Conservation (phyloP, 2,329 filamentous ascomycete genomes). For the Sclerotinia subarctica region DNA sequence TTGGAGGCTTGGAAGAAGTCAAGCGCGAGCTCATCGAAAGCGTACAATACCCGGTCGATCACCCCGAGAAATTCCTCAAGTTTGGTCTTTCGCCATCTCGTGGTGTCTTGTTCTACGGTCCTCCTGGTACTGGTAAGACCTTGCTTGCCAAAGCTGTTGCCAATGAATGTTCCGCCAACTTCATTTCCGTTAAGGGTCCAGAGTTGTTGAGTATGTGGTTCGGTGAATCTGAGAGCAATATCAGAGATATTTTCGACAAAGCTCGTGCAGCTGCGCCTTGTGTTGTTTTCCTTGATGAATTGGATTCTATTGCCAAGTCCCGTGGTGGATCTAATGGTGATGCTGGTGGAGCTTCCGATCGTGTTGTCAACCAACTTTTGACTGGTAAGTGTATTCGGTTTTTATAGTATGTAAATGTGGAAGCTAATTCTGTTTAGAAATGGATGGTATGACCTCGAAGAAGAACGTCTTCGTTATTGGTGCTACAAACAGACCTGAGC, state of each 20-base stretch:
- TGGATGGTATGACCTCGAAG: conserved; percentile 99
- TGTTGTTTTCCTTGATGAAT: conserved; percentile 96
- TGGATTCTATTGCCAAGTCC: conserved; percentile 99
- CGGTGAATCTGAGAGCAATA: conserved; percentile 99
- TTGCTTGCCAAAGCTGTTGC: conserved; percentile 98
- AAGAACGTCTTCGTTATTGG: conserved; percentile 99
- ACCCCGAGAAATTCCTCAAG: conserved; percentile 99
- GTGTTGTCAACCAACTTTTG: conserved; percentile 98
- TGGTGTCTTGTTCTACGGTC: conserved; percentile 98
- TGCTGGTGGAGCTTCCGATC: conserved; percentile 96
- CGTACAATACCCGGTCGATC: conserved; percentile 98
- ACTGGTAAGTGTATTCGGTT: conserved; percentile 62
- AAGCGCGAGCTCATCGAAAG: conserved; percentile 99
- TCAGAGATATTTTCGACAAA: conserved; percentile 99
- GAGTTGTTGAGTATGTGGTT: conserved; percentile 99
- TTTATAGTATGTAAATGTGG: conserved; percentile 19
- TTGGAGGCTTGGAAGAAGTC: conserved; percentile 96
- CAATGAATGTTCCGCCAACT: conserved; percentile 99
- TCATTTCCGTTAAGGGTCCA: conserved; percentile 98
- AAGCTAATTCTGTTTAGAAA: conserved; percentile 62
- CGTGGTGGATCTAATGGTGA: conserved; percentile 95
- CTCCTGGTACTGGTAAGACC: conserved; percentile 99
- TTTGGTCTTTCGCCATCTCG: conserved; percentile 97
- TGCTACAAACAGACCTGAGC: conserved; percentile 97
- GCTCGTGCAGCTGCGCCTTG: conserved; percentile 96